Evolutionary conservation across 139 green algal species (phyloP).

Genomic region (Ostreobium quekettii): DNA sequence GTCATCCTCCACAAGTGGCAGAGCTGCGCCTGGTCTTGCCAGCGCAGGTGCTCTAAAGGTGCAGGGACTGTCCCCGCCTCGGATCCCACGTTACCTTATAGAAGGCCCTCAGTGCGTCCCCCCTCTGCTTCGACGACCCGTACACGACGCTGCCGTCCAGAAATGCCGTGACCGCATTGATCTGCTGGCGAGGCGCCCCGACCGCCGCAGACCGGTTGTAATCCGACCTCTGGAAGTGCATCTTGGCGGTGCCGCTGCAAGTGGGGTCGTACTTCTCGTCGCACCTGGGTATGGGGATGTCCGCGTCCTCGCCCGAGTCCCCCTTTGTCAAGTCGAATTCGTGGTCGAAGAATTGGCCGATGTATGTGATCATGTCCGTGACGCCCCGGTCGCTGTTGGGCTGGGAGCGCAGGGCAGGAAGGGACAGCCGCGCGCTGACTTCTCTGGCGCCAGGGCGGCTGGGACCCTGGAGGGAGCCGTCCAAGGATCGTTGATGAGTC

Average conservation of each 20-base stretch:
- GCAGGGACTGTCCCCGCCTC: neutral
- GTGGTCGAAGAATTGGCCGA: constrained; percentile 28
- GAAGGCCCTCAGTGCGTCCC: neutral
- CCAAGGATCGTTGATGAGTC: no score
- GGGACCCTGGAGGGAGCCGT: neutral
- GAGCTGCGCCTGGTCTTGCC: no score
- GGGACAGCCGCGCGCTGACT: constrained; percentile 3
- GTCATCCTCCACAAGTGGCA: no score
- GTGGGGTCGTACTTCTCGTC: constrained; percentile 22
- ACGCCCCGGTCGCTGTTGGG: neutral
- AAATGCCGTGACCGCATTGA: constrained; percentile 27
- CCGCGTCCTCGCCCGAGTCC: neutral
- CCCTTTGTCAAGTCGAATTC: constrained; percentile 22
- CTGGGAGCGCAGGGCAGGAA: neutral
- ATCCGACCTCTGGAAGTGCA: constrained; percentile 20
- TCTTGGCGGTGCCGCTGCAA: constrained; percentile 15
- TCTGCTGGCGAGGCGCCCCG: neutral
- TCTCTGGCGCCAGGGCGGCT: constrained; percentile 11
- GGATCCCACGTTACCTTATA: neutral
- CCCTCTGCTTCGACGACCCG: constrained; percentile 6
- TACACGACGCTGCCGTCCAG: constrained; percentile 29
- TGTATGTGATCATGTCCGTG: constrained; percentile 19
- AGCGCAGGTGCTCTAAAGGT: no score
- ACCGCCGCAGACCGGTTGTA: neutral
- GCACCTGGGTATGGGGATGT: constrained; percentile 19